Evolutionary conservation across 192 early-diverging fungal genomes (phyloP).

Genomic region (Mortierella alpina): DNA sequence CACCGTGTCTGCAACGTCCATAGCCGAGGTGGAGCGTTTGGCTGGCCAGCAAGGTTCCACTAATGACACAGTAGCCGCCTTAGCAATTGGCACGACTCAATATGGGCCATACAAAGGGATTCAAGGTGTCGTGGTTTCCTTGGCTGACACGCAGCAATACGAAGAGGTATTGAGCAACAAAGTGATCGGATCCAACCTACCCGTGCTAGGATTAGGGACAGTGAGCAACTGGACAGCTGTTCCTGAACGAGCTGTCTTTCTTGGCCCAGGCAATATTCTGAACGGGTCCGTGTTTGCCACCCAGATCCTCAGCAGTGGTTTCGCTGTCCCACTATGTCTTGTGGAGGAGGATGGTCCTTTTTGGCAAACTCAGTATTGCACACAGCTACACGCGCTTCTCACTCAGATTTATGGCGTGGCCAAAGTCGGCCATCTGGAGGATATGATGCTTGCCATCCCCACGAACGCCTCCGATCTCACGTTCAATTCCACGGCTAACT

Average conservation of each 20-base stretch:
- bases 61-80: neutral
- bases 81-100: neutral
- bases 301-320: slow-evolving; percentile 33
- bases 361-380: slow-evolving; percentile 35
- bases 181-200: neutral
- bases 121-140: slow-evolving; percentile 25
- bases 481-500: neutral
- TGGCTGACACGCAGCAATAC: slow-evolving; percentile 31
- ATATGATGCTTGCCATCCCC: slow-evolving; percentile 30
- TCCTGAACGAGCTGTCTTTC: slow-evolving; percentile 16
- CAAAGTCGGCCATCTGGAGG: slow-evolving; percentile 17
- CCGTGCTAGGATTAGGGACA: slow-evolving; percentile 28
- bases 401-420: slow-evolving; percentile 17
- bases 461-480: slow-evolving; percentile 19
- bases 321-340: slow-evolving; percentile 27
- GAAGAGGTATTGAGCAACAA: slow-evolving; percentile 20
- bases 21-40: slow-evolving; percentile 3
- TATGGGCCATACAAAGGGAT: slow-evolving; percentile 22
- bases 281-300: slow-evolving; percentile 18
- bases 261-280: slow-evolving; percentile 24
- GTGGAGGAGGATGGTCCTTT: slow-evolving; percentile 44
- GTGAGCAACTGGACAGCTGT: slow-evolving; percentile 16
- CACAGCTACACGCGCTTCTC: slow-evolving; percentile 17
- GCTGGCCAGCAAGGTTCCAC: neutral
- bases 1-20: slow-evolving; percentile 38